Conservation (phyloP, 345 rosid genomes). For the Dimocarpus longan region DNA sequence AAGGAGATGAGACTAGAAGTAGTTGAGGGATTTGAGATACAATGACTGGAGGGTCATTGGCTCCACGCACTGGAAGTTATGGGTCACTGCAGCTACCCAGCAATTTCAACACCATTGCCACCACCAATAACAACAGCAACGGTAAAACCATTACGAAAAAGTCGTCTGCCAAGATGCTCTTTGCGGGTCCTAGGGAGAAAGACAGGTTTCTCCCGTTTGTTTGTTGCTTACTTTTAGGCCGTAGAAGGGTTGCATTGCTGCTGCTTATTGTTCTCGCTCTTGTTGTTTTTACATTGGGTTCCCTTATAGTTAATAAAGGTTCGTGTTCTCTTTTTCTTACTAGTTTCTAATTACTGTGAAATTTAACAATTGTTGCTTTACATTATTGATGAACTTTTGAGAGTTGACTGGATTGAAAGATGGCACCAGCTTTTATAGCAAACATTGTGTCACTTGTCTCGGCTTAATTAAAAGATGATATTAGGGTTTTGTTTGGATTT, state of each 20-base stretch:
- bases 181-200: constrained; percentile 66
- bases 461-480: neutral
- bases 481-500: neutral
- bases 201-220: constrained; percentile 54
- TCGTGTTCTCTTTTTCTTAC: constrained; percentile 6
- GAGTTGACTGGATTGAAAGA: neutral
- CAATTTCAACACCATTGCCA: neutral
- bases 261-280: constrained; percentile 63
- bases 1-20: constrained; percentile 44
- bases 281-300: constrained; percentile 72
- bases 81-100: constrained; percentile 49
- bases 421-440: neutral
- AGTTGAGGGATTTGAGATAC: constrained; percentile 49
- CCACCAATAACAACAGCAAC: constrained; percentile 16
- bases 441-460: neutral
- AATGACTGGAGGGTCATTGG: constrained; percentile 81
- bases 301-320: constrained; percentile 73
- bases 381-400: neutral
- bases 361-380: neutral
- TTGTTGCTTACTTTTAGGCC: constrained; percentile 58
- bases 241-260: constrained; percentile 69
- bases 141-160: constrained; percentile 33
- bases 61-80: constrained; percentile 59
- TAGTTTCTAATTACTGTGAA: neutral
- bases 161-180: constrained; percentile 48